phyloP scores from a whole-genome alignment of 495 filamentous ascomycete species.

The Neurospora tetrasperma region DNA sequence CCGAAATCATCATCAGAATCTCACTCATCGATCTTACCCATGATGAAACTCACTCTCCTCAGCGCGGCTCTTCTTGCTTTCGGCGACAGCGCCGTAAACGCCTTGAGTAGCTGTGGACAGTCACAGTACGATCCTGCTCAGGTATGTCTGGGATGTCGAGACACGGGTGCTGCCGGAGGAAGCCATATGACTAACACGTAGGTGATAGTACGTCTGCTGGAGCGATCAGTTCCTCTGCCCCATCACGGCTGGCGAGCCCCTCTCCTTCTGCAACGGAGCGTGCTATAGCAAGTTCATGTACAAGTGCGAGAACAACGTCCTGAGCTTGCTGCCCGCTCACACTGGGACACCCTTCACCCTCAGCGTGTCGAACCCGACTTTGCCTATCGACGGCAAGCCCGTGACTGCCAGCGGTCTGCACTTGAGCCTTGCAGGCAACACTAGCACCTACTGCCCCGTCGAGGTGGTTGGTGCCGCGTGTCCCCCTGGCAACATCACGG shows the following conservation, averaged over 20 bases:
- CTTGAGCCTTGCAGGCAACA: constrained; percentile 34
- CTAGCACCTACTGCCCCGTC: constrained; percentile 28
- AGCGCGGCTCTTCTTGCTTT: constrained; percentile 11
- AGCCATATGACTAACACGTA: not conserved
- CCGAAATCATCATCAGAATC: not conserved
- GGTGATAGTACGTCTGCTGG: constrained; percentile 24
- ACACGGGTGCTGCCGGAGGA: not conserved
- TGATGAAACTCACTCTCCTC: constrained; percentile 11
- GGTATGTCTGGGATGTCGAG: constrained; percentile 4
- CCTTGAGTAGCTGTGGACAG: constrained; percentile 14
- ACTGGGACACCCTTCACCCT: constrained; percentile 30
- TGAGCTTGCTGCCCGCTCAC: constrained; percentile 22
- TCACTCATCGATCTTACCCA: not conserved
- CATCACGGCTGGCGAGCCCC: constrained; percentile 20
- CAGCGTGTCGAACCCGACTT: constrained; percentile 31
- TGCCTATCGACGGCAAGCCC: constrained; percentile 34
- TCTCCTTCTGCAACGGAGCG: constrained; percentile 22
- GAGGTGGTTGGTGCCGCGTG: constrained; percentile 15
- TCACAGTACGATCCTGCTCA: constrained; percentile 23
- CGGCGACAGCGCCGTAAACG: constrained; percentile 6
- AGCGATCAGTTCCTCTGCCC: constrained; percentile 22
- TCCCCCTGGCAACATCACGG: constrained; percentile 20
- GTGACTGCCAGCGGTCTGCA: constrained; percentile 24
- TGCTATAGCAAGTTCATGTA: constrained; percentile 28
- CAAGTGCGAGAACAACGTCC: constrained; percentile 28